These are phyloP conservation scores for Penicillium cinerascens DNA, from an alignment of 495 filamentous ascomycete species.

Conservation along the genomic window DNA sequence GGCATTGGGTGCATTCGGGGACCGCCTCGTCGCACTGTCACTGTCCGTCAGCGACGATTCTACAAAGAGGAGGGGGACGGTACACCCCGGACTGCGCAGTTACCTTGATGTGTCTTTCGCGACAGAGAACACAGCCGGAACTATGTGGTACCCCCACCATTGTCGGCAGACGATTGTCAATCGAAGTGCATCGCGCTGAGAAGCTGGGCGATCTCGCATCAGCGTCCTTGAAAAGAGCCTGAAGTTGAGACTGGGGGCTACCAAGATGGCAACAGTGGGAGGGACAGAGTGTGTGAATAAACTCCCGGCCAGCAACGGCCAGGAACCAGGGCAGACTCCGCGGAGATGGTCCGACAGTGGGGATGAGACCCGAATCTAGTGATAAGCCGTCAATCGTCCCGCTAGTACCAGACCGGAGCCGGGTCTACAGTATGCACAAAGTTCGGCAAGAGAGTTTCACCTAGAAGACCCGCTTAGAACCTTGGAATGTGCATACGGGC, in stretches of 20 bases:
- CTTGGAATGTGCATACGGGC: too few species aligned
- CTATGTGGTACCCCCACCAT: slow-evolving; percentile 42
- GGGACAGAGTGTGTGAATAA: too few species aligned
- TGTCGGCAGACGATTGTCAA: slow-evolving; percentile 6
- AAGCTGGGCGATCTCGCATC: background rate
- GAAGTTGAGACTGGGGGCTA: too few species aligned
- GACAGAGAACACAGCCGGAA: slow-evolving; percentile 37
- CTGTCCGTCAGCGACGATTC: background rate
- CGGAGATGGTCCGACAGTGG: background rate
- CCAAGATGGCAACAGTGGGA: too few species aligned
- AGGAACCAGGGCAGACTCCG: background rate
- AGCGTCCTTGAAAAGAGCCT: background rate
- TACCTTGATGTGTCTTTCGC: slow-evolving; percentile 37
- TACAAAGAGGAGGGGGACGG: background rate
- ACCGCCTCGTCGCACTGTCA: slow-evolving; percentile 34
- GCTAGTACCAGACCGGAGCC: too few species aligned
- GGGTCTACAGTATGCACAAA: too few species aligned
- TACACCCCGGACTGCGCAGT: background rate
- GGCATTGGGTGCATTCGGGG: slow-evolving; percentile 35
- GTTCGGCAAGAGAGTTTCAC: too few species aligned
- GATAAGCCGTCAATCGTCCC: background rate
- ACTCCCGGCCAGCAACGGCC: background rate
- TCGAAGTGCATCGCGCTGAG: slow-evolving; percentile 10
- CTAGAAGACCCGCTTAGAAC: too few species aligned
- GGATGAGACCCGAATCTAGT: background rate